Percentiles rank a stretch among this genome's conserved stretches.
Evolutionary conservation across 2,329 filamentous ascomycete species (phyloP).

Genomic region (Cordyceps fumosorosea): DNA sequence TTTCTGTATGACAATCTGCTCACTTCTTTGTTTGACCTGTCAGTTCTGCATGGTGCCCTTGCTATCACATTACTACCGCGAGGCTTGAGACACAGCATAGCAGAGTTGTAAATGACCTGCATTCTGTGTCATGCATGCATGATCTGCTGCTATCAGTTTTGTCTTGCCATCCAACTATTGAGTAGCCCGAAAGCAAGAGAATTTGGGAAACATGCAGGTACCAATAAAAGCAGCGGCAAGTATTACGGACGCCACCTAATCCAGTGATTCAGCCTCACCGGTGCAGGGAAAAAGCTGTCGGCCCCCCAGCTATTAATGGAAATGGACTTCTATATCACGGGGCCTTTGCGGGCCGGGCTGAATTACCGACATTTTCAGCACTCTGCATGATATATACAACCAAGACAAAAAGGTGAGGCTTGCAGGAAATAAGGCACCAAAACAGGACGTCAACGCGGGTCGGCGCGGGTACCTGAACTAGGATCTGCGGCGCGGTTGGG

Average conservation of each 20-base stretch:
- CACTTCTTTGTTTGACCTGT: background rate
- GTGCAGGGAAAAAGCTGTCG: background rate
- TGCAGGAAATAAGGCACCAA: background rate
- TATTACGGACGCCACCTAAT: background rate
- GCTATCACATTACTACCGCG: background rate
- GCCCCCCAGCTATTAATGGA: background rate
- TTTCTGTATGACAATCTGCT: no score
- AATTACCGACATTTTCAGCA: background rate
- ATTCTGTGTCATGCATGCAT: background rate
- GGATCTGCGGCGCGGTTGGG: background rate
- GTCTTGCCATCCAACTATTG: background rate
- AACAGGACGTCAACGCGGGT: background rate
- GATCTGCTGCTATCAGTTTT: background rate
- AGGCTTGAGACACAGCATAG: background rate
- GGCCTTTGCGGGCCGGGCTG: background rate
- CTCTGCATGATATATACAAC: background rate
- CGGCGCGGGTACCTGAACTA: background rate
- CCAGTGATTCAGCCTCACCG: background rate
- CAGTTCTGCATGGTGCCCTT: background rate
- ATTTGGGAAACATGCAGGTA: background rate
- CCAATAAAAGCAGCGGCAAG: background rate
- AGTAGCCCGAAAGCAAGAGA: background rate
- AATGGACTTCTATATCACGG: background rate
- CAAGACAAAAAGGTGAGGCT: background rate
- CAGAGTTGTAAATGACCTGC: background rate